Conservation (phyloP, 2,329 filamentous ascomycete species). For the Colletotrichum sidae region DNA sequence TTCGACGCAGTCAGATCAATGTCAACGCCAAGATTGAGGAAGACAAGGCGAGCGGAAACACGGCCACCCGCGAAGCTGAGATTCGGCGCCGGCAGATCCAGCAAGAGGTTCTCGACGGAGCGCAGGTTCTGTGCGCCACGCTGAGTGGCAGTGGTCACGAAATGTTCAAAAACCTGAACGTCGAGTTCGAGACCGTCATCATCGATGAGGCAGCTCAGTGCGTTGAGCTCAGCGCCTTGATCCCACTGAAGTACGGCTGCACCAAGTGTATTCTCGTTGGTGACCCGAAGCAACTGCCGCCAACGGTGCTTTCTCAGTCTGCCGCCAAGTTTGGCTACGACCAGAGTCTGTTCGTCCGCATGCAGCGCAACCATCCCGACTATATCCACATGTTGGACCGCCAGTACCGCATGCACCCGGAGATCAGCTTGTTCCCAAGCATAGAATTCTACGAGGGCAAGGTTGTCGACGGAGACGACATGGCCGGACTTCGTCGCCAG, state of each 20-base stretch:
- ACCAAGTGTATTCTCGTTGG: slow-evolving; percentile 97
- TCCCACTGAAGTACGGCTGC: slow-evolving; percentile 96
- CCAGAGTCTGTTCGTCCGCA: slow-evolving; percentile 97
- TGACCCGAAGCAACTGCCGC: slow-evolving; percentile 96
- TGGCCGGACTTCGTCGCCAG: slow-evolving; percentile 79
- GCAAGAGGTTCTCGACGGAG: slow-evolving; percentile 89
- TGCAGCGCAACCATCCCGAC: slow-evolving; percentile 91
- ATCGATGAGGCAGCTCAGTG: slow-evolving; percentile 99
- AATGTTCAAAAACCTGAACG: slow-evolving; percentile 93
- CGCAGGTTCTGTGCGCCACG: slow-evolving; percentile 94
- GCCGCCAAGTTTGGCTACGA: slow-evolving; percentile 95
- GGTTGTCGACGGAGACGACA: slow-evolving; percentile 85
- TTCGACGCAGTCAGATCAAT: slow-evolving; percentile 78
- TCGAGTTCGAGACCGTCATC: slow-evolving; percentile 98
- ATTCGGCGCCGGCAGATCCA: slow-evolving; percentile 86
- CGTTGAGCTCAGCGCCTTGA: slow-evolving; percentile 95
- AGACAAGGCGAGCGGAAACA: slow-evolving; percentile 86
- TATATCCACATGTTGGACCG: slow-evolving; percentile 96
- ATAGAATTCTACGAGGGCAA: slow-evolving; percentile 91
- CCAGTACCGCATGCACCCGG: slow-evolving; percentile 99
- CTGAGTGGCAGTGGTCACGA: slow-evolving; percentile 96
- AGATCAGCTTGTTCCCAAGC: slow-evolving; percentile 93
- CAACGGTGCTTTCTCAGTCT: slow-evolving; percentile 94
- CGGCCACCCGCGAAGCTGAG: slow-evolving; percentile 84
- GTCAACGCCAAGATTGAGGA: slow-evolving; percentile 88